Percentiles rank a stretch among this genome's conserved stretches.
Conservation (phyloP, 352 stramenopile species). For the Pythium scleroteichum region DNA sequence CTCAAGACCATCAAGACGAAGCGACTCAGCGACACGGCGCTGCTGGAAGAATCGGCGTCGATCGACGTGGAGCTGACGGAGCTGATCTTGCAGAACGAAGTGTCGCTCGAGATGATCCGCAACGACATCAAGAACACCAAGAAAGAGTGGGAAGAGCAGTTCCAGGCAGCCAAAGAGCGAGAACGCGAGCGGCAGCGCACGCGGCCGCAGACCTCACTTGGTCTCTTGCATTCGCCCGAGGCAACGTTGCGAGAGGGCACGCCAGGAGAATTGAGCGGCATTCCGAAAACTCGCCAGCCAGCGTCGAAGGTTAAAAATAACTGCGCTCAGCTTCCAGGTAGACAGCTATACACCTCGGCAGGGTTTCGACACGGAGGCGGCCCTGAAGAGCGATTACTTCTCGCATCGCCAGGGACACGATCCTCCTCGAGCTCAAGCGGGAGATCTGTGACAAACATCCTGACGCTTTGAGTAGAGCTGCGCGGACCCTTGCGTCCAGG, state of each 20-base stretch:
- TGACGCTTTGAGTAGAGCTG: conserved; percentile 51
- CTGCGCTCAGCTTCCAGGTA: conserved; percentile 7
- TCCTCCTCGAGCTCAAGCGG: conserved; percentile 11
- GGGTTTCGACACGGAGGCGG: conserved; percentile 39
- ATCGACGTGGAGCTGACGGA: conserved; percentile 82
- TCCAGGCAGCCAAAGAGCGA: conserved; percentile 49
- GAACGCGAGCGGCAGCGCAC: conserved; percentile 38
- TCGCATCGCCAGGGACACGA: conserved; percentile 27
- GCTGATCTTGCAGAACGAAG: conserved; percentile 85
- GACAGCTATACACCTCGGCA: conserved; percentile 60
- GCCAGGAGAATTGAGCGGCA: neutral
- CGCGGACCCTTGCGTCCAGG: neutral
- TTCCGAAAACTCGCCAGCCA: neutral
- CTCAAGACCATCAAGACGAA: conserved; percentile 4
- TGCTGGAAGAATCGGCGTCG: conserved; percentile 72
- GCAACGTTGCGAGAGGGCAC: conserved; percentile 2
- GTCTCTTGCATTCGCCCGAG: conserved; percentile 20
- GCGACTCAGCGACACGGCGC: conserved; percentile 28
- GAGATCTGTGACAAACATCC: conserved; percentile 44
- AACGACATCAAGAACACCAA: conserved; percentile 86
- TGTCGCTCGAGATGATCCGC: conserved; percentile 79
- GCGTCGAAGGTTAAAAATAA: conserved; percentile 12
- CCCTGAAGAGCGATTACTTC: conserved; percentile 48
- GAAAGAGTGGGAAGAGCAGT: conserved; percentile 70
- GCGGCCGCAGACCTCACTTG: conserved; percentile 60